Evolutionary conservation across 768 basidiomycete species (phyloP), one percentile per base, ranked within the genome.

Genomic region (Termitomyces sp.): DNA sequence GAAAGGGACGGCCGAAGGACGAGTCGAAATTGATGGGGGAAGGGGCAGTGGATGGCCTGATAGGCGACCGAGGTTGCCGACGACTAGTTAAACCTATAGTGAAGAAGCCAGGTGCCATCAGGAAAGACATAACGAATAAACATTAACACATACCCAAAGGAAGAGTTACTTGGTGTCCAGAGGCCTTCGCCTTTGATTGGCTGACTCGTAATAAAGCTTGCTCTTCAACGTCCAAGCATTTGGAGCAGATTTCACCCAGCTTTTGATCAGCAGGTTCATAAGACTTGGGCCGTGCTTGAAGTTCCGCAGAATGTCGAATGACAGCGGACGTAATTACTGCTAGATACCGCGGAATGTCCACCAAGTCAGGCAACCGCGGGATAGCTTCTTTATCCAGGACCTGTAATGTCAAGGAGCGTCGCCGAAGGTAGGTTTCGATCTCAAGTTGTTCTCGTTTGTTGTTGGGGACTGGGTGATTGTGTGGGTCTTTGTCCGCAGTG

Each of bases 331-430:
- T 83, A 58, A 95, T 77, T 55, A 85, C 79, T 16, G 91, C 90
- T 38, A 94, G 79, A 64, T 93, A 87, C 66, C 84, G 84, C 2
- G 91, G 86, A 52, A 91, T 76, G 68, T 95, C 94, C 54, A 93
- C 75, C 43, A 89, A 74, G 66, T 91, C 81, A 3, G 93, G 91
- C 32, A 88, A 79, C 40, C 82, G 74, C 12, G 90, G 89, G 18
- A 92, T 82, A 5, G 89, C 78, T 68, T 94, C 91, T 63, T 82
- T 77, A 59, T 84, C 78, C 28, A 94, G 74, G 16, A 79, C 69
- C 5, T 83, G 77, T 71, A 90, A 83, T 1, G 67, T 76, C 4
- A 75, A 71, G 8, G 80, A 79, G 36, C 89, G 82, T 63, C 86
- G 82, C 36, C 81, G 79, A 48, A 90, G 73, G 44, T 79, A 75